Percentiles rank a stretch among this genome's conserved stretches.
These are phyloP conservation scores for Alternaria hordeiaustralica DNA, from an alignment of 2,329 filamentous ascomycete species.

Conservation along the genomic window DNA sequence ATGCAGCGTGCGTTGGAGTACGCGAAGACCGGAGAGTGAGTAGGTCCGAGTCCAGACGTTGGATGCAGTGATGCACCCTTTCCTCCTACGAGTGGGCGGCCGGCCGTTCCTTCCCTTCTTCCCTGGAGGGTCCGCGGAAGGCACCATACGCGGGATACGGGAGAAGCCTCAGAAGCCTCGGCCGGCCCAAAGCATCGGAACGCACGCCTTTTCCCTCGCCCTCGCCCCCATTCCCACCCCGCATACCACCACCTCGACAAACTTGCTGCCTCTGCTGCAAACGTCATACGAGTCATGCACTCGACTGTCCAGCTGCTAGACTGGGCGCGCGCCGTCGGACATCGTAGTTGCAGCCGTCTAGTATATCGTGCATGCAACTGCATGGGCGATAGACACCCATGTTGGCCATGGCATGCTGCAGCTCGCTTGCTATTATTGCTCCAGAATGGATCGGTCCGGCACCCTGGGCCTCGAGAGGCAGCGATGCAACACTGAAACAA, in stretches of 20 bases:
- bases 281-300: neutral
- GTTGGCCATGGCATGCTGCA: conserved; percentile 9
- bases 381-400: neutral
- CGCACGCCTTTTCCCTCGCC: neutral
- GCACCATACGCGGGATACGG: conserved; percentile 13
- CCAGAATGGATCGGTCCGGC: conserved; percentile 12
- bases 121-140: conserved; percentile 1
- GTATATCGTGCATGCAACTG: conserved; percentile 4
- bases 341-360: conserved; percentile 4
- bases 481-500: conserved; percentile 6
- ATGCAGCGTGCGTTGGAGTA: neutral
- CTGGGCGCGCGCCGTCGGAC: neutral
- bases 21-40: neutral
- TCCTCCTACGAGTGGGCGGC: neutral
- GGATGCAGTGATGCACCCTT: neutral
- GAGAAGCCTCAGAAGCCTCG: conserved; percentile 20
- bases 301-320: neutral
- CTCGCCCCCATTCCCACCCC: neutral
- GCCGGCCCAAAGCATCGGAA: conserved; percentile 16
- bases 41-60: neutral
- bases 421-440: conserved; percentile 14
- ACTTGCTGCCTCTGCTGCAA: neutral
- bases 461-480: conserved; percentile 11
- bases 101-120: conserved; percentile 7
- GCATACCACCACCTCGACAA: conserved; percentile 1